These are phyloP conservation scores for Cordyceps cateniannulata DNA, from an alignment of 2,329 filamentous ascomycete species.

Conservation along the genomic window DNA sequence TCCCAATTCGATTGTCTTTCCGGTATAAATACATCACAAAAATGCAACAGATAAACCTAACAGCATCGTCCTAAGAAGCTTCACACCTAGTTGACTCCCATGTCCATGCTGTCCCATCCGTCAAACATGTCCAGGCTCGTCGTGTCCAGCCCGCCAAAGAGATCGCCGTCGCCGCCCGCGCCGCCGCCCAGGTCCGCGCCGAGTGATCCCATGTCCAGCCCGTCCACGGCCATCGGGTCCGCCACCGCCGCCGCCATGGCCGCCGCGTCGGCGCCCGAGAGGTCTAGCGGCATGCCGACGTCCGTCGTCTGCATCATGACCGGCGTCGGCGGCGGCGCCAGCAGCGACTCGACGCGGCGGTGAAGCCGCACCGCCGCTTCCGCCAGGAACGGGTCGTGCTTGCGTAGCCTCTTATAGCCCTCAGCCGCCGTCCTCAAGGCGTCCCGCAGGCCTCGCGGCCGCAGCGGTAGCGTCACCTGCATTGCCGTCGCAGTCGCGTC, in stretches of 20 bases:
- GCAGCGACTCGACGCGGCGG: conserved; percentile 59
- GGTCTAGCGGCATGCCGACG: conserved; percentile 28
- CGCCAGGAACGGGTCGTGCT: conserved; percentile 49
- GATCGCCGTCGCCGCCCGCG: conserved; percentile 31
- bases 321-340: conserved; percentile 38
- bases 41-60: neutral
- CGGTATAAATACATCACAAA: neutral
- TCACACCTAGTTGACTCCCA: conserved; percentile 12
- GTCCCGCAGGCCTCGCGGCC: conserved; percentile 51
- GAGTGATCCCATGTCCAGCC: conserved; percentile 30
- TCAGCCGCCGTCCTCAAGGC: conserved; percentile 53
- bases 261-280: conserved; percentile 27
- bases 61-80: neutral
- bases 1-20: too few relatives aligned
- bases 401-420: conserved; percentile 49
- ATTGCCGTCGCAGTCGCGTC: conserved; percentile 29
- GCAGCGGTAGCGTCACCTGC: conserved; percentile 34
- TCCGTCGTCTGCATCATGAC: conserved; percentile 36
- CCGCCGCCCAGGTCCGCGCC: conserved; percentile 21
- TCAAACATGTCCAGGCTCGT: conserved; percentile 40
- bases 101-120: conserved; percentile 31
- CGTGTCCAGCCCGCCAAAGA: conserved; percentile 33
- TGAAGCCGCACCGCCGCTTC: conserved; percentile 58
- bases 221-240: conserved; percentile 37
- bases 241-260: conserved; percentile 15